phyloP scores from a whole-genome alignment of 495 filamentous ascomycete species.

The Penicillium flavigenum region DNA sequence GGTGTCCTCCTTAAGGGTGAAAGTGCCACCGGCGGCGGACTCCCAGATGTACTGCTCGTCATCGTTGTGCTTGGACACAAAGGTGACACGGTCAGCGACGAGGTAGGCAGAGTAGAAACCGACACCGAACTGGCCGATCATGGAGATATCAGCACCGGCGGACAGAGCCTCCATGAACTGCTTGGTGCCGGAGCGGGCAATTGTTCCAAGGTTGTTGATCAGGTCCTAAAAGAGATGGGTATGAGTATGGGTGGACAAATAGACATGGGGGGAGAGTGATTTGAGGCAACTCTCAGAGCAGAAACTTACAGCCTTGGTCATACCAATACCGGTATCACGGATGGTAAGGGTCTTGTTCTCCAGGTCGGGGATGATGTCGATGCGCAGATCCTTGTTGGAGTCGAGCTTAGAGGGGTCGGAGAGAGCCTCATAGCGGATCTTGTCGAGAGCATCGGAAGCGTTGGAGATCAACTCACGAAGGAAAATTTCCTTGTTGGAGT shows the following conservation, averaged over 20 bases:
- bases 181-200: conserved; percentile 98
- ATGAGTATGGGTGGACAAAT: conserved; percentile 1
- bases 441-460: conserved; percentile 96
- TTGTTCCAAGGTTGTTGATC: conserved; percentile 99
- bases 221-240: conserved; percentile 64
- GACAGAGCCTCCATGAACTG: conserved; percentile 99
- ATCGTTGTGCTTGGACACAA: conserved; percentile 98
- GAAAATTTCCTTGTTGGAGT: conserved; percentile 99
- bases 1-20: conserved; percentile 88
- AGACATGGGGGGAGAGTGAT: background rate
- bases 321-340: conserved; percentile 97
- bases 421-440: conserved; percentile 97
- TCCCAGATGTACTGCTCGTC: conserved; percentile 99
- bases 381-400: conserved; percentile 89
- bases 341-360: conserved; percentile 96
- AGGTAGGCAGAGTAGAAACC: conserved; percentile 99
- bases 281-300: background rate
- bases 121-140: conserved; percentile 99
- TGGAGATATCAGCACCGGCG: conserved; percentile 98
- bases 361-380: conserved; percentile 97
- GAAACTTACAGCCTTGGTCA: conserved; percentile 95
- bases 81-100: conserved; percentile 92
- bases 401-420: conserved; percentile 98
- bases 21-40: conserved; percentile 94
- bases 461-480: conserved; percentile 97